Evolutionary conservation across 805 yeast genomes (phyloP).

Genomic region (Wickerhamiella brachini): DNA sequence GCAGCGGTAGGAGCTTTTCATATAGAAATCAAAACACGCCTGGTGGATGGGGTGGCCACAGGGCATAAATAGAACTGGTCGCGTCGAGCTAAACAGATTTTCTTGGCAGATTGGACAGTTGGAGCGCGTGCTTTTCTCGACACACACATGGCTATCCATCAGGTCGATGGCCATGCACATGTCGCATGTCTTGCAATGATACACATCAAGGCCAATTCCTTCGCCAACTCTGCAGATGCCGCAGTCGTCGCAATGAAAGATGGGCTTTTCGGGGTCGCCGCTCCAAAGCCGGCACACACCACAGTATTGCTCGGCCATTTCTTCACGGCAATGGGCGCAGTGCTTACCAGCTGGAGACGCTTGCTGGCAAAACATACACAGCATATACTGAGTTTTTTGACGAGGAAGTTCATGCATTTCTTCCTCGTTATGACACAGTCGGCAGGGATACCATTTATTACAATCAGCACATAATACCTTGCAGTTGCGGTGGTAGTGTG

Average conservation of each 20-base stretch:
- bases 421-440: conserved; percentile 71
- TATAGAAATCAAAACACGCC: conserved; percentile 63
- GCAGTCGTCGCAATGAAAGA: conserved; percentile 85
- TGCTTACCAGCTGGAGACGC: conserved; percentile 61
- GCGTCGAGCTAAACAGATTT: conserved; percentile 69
- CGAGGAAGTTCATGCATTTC: conserved; percentile 47
- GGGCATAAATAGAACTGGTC: conserved; percentile 76
- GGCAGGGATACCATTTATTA: conserved; percentile 61
- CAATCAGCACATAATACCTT: conserved; percentile 73
- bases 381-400: conserved; percentile 45
- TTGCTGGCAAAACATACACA: conserved; percentile 68
- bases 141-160: conserved; percentile 65
- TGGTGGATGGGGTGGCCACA: conserved; percentile 95
- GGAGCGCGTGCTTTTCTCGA: conserved; percentile 76
- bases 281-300: conserved; percentile 68
- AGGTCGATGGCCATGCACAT: conserved; percentile 76
- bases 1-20: conserved; percentile 77
- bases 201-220: conserved; percentile 78
- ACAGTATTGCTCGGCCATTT: conserved; percentile 68
- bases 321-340: conserved; percentile 54
- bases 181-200: conserved; percentile 82
- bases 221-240: conserved; percentile 86
- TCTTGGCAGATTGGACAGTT: conserved; percentile 91
- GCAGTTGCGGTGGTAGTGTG: conserved; percentile 72
- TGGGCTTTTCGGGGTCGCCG: conserved; percentile 55